phyloP scores from a whole-genome alignment of 73 alveolate genomes.

The Paramecium caudatum region DNA sequence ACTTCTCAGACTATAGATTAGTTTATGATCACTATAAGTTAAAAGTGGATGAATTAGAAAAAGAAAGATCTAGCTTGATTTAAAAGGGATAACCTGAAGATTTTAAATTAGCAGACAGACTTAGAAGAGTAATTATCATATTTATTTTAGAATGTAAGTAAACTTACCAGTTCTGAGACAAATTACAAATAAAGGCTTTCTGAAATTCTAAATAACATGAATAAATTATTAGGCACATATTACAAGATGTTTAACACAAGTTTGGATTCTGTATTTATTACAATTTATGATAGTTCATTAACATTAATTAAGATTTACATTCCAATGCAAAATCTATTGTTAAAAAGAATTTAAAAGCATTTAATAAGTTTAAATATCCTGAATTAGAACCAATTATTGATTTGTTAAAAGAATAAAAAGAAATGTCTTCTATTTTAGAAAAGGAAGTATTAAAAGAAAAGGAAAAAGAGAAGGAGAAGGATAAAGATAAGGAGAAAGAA shows the following conservation, averaged over 20 bases:
- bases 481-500: neutral
- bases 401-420: neutral
- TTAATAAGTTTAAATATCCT: conserved; percentile 42
- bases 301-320: neutral
- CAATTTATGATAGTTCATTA: neutral
- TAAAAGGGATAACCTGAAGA: conserved; percentile 5
- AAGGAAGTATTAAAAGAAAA: neutral
- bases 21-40: conserved; percentile 52
- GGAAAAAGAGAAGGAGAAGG: neutral
- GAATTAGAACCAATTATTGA: conserved; percentile 45
- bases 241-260: neutral
- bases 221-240: neutral
- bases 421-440: neutral
- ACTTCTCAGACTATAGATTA: neutral
- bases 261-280: neutral
- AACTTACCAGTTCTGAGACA: conserved; percentile 19
- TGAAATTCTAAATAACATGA: conserved; percentile 58
- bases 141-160: conserved; percentile 1
- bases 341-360: conserved; percentile 2
- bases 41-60: conserved; percentile 28
- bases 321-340: conserved; percentile 47
- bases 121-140: conserved; percentile 33
- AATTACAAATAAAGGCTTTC: neutral
- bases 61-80: neutral
- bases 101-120: conserved; percentile 19